A percentile compares a stretch with the other conserved stretches of the same genome.
Evolutionary conservation across 108 stramenopile genomes (phyloP).

Genomic region (Pseudonitzschia multiseries): DNA sequence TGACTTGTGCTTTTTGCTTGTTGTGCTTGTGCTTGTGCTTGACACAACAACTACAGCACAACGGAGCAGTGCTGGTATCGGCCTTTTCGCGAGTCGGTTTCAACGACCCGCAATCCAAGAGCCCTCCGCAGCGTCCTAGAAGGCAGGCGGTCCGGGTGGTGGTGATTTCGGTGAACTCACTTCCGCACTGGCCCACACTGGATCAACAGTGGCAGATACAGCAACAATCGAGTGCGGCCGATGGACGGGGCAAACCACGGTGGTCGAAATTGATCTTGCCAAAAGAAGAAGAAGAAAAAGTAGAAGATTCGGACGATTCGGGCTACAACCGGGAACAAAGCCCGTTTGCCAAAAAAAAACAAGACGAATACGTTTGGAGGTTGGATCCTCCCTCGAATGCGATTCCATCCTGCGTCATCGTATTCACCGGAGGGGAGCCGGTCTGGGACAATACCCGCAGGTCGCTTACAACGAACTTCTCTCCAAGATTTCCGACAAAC

Average conservation of each 20-base stretch:
- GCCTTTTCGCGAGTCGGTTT: slow-evolving; percentile 1
- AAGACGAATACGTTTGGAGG: slow-evolving; percentile 64
- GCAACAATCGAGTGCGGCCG: slow-evolving; percentile 16
- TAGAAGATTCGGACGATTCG: slow-evolving; percentile 28
- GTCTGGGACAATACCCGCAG: slow-evolving; percentile 79
- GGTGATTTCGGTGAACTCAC: slow-evolving; percentile 35
- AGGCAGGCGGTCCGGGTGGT: background rate
- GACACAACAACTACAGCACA: background rate
- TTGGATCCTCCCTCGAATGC: slow-evolving; percentile 61
- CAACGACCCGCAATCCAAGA: background rate
- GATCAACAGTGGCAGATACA: slow-evolving; percentile 71
- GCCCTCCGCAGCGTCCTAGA: background rate
- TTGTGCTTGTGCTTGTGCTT: no score
- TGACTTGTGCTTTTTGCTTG: background rate
- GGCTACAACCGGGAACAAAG: background rate
- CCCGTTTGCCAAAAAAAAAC: background rate
- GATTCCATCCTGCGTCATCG: slow-evolving; percentile 71
- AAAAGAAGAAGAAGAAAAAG: slow-evolving; percentile 17
- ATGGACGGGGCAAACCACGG: slow-evolving; percentile 43
- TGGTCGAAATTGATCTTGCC: slow-evolving; percentile 61
- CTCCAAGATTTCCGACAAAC: slow-evolving; percentile 40
- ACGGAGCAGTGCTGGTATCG: background rate
- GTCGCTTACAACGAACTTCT: slow-evolving; percentile 74
- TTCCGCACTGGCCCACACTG: slow-evolving; percentile 57
- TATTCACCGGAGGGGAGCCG: slow-evolving; percentile 83